phyloP scores from a whole-genome alignment of 108 stramenopile genomes.

The Schizochytrium sp. region DNA sequence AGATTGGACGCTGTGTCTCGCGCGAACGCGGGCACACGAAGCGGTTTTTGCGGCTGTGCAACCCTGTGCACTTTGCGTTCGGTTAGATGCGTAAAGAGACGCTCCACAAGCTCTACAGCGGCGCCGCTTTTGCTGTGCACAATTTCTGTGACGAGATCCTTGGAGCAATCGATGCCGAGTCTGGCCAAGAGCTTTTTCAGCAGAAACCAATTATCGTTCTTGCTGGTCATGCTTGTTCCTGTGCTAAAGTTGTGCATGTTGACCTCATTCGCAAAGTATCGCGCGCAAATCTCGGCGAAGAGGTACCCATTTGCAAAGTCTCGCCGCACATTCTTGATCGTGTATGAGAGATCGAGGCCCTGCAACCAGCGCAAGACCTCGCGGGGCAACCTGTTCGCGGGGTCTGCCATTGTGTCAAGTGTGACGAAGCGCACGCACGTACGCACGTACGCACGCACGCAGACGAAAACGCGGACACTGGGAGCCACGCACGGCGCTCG shows the following conservation, averaged over 20 bases:
- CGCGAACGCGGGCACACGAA: not conserved
- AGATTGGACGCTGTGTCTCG: not conserved
- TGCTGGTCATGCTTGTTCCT: conserved; percentile 32
- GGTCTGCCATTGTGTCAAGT: not conserved
- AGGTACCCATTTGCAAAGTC: conserved; percentile 59
- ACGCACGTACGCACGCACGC: no score
- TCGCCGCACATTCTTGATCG: conserved; percentile 48
- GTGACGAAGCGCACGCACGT: no score
- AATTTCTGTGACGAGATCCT: not conserved
- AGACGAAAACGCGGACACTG: no score
- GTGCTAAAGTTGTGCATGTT: conserved; percentile 52
- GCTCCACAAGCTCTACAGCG: not conserved
- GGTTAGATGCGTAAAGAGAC: not conserved
- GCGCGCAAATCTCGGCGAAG: conserved; percentile 51
- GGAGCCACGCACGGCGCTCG: no score
- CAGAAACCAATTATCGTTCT: conserved; percentile 56
- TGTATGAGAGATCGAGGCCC: conserved; percentile 51
- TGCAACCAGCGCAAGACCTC: conserved; percentile 57
- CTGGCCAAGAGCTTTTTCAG: conserved; percentile 24
- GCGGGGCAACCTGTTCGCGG: conserved; percentile 28
- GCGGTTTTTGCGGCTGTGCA: not conserved
- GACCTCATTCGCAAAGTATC: conserved; percentile 50
- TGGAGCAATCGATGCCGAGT: not conserved
- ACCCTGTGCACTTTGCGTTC: not conserved
- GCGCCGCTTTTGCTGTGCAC: not conserved